Conservation (phyloP, 164 flowering plant species). For the Aristolochia californica region DNA sequence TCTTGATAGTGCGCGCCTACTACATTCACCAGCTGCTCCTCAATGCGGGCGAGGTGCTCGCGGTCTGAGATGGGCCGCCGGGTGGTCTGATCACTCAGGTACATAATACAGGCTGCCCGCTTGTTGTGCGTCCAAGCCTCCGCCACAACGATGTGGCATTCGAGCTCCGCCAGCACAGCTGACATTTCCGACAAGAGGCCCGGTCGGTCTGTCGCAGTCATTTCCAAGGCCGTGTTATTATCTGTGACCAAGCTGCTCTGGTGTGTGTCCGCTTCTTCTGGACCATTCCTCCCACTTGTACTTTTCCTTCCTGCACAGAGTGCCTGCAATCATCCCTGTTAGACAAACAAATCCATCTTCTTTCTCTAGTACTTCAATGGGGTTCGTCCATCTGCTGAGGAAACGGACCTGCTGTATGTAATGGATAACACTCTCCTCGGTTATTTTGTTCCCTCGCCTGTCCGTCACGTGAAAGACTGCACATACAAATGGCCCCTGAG, state of each 20-base stretch:
- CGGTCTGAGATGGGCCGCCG: conserved; percentile 38
- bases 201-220: conserved; percentile 57
- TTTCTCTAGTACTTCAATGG: background rate
- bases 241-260: conserved; percentile 20
- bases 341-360: background rate
- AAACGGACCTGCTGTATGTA: conserved; percentile 63
- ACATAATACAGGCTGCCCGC: conserved; percentile 57
- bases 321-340: conserved; percentile 23
- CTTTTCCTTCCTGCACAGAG: conserved; percentile 37
- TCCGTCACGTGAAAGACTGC: conserved; percentile 93
- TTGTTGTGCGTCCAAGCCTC: conserved; percentile 79
- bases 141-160: conserved; percentile 54
- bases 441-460: conserved; percentile 58
- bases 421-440: conserved; percentile 64
- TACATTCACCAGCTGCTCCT: conserved; percentile 59
- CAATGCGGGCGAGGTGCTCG: conserved; percentile 27
- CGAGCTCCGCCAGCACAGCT: conserved; percentile 52
- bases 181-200: conserved; percentile 74
- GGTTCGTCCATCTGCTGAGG: background rate
- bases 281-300: conserved; percentile 3
- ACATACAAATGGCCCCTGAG: conserved; percentile 5
- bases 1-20: conserved; percentile 37
- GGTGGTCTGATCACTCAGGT: conserved; percentile 35
- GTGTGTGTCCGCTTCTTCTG: conserved; percentile 5
- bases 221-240: conserved; percentile 52